Base-by-base conservation (phyloP, 2,329 filamentous ascomycete genomes). In the Pyrenophora seminiperda region DNA sequence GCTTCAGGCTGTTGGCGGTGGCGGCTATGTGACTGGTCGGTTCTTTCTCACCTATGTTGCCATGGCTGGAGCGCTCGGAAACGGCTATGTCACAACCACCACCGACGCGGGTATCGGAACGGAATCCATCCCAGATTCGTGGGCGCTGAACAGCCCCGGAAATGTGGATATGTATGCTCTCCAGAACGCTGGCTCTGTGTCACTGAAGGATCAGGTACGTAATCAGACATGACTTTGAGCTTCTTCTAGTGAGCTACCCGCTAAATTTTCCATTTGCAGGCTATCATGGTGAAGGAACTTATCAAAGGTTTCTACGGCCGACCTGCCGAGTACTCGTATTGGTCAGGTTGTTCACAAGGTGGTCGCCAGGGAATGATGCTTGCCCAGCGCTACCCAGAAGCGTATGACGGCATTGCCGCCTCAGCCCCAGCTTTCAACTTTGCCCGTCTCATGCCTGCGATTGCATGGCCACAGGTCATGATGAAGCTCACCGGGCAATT, bases 311-410 rank as follows among this genome's bases (percentile, higher is more conserved):
- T 63, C 46, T 76, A 75, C 41, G 66, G 70, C 7, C 22, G 54
- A 36, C 7, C 48, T 11, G 56, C 68, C 0, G 43, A 53, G 11
- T 70, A 64, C 38, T 71, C 67, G 7, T 72, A 73, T 46, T 73
- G 63, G 50, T 65, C 55, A 29, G 70, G 63, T 50, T 73, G 71
- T 41, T 73, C 70, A 0, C 59, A 65, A 34, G 70, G 70, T 15
- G 70, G 71, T 0, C 52, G 70, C 2, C 68, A 73, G 38, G 70
- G 68, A 1, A 45, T 65, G 17, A 58, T 58, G 41, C 33, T 70
- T 14, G 70, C 70, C 3, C 68, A 73, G 47, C 51, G 59, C 11
- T 73, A 68, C 47, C 70, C 68, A 1, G 59, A 58, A 1, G 53
- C 54, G 1, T 67, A 61, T 24, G 62, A 73, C 54, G 69, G 71